Evolutionary conservation across 805 yeast species (phyloP), one percentile per base, ranked within the genome.

Genomic region (Ogataea populi-albae): DNA sequence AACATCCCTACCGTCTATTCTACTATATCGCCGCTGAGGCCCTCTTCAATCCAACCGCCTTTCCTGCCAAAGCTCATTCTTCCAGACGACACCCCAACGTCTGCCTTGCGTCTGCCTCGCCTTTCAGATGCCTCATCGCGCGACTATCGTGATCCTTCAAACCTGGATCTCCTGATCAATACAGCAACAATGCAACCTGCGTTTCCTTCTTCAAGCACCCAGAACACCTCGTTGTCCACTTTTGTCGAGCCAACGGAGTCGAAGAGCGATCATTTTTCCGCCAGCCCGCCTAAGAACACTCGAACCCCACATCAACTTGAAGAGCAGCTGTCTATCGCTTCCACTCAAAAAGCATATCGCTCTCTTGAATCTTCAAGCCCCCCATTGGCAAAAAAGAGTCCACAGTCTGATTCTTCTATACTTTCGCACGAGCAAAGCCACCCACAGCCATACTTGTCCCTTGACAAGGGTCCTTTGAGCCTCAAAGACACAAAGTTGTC

Each of bases 111-210:
- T 23, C 20, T 19, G 14, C 35, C 45, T 16, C 17, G 33, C 2
- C 17, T 30, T 22, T 27, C 38, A 9, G 11, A 33, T 17, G n/a
- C n/a, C n/a, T n/a, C n/a, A n/a, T n/a, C n/a, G n/a, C n/a, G n/a
- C n/a, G n/a, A n/a, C n/a, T n/a, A n/a, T n/a, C 27, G 23, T 17
- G 40, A 36, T 16, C 47, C 43, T 16, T 50, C 59, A 4, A 57
- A 57, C 32, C 21, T 58, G 14, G 63, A 58, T 23, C 34, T 58
- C 9, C 40, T 58, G 5, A 54, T 58, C 33, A 59, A 57, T 26
- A 58, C 63, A 4, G 63, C 63, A 1, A 48, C 61, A 5, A 43
- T 40, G 43, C 46, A 45, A 28, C 35, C 32, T 17, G 23, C 29
- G 24, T 12, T 26, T 16, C 30, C 32, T 5, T 22, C 31, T 16